phyloP scores from a whole-genome alignment of 1,284 basidiomycete genomes.

The Moesziomyces globuligerus region DNA sequence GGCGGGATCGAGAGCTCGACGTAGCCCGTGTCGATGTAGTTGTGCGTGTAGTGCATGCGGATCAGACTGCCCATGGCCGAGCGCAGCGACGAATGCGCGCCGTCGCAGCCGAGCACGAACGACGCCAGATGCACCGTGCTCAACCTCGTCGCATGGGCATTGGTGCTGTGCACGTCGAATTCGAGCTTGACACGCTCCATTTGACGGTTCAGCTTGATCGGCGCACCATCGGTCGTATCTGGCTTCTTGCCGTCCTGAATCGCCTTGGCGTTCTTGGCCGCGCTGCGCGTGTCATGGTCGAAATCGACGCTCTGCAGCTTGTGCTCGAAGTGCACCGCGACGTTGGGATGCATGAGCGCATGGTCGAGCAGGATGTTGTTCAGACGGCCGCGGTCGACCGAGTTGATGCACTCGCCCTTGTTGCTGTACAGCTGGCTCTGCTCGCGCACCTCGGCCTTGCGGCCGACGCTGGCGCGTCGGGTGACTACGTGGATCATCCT shows the following conservation, averaged over 20 bases:
- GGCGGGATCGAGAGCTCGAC: conserved; percentile 94
- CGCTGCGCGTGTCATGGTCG: conserved; percentile 70
- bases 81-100: conserved; percentile 46
- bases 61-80: conserved; percentile 71
- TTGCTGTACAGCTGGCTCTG: conserved; percentile 81
- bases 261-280: background rate
- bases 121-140: conserved; percentile 28
- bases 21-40: conserved; percentile 94
- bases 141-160: conserved; percentile 9
- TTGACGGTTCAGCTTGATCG: conserved; percentile 3
- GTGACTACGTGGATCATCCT: conserved; percentile 88
- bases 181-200: conserved; percentile 26
- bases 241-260: background rate
- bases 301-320: conserved; percentile 81
- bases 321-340: conserved; percentile 81
- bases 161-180: conserved; percentile 23
- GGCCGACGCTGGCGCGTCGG: conserved; percentile 6
- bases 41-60: conserved; percentile 84
- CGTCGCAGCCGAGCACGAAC: conserved; percentile 56
- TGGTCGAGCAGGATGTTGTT: conserved; percentile 85
- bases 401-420: conserved; percentile 90
- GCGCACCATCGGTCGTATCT: conserved; percentile 1
- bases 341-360: conserved; percentile 74
- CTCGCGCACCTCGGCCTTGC: conserved; percentile 41
- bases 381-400: conserved; percentile 85